phyloP scores from a whole-genome alignment of 164 flowering plant genomes.

The Litsea cubeba region DNA sequence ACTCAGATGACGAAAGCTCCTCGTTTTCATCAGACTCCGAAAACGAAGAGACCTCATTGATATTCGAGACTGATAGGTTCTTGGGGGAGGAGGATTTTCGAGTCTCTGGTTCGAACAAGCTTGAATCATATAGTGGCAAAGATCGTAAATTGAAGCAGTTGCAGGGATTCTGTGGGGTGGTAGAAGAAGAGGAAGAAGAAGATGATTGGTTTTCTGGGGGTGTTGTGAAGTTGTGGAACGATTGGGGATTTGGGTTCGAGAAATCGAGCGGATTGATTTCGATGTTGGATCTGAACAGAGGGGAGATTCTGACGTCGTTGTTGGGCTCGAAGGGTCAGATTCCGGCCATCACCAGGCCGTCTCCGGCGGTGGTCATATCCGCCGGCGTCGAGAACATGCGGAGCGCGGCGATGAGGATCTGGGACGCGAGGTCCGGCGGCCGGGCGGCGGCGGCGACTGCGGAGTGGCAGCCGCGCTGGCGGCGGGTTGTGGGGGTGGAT shows the following conservation, averaged over 20 bases:
- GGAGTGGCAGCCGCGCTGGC: conserved; percentile 40
- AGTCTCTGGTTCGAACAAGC: conserved; percentile 24
- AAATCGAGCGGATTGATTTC: conserved; percentile 22
- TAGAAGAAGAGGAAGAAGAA: conserved; percentile 21
- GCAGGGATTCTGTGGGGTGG: background rate
- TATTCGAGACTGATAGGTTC: background rate
- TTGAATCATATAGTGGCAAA: conserved; percentile 15
- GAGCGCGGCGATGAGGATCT: conserved; percentile 26
- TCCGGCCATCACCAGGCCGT: conserved; percentile 20
- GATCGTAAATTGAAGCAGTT: conserved; percentile 26
- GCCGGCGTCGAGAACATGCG: conserved; percentile 22
- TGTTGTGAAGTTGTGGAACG: conserved; percentile 83
- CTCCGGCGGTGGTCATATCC: conserved; percentile 36
- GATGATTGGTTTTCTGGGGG: conserved; percentile 32
- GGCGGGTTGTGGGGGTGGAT: conserved; percentile 17
- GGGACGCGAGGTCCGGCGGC: conserved; percentile 49
- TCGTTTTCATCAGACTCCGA: conserved; percentile 21
- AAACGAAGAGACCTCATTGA: conserved; percentile 9
- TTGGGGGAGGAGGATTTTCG: conserved; percentile 29
- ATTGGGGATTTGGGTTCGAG: conserved; percentile 21
- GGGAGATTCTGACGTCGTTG: conserved; percentile 17
- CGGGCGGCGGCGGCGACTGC: conserved; percentile 40
- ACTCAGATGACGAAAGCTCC: conserved; percentile 30
- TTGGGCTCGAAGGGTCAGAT: conserved; percentile 6
- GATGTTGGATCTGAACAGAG: conserved; percentile 30